Conservation (phyloP, 2,329 filamentous ascomycete species). For the Monilinia laxa region DNA sequence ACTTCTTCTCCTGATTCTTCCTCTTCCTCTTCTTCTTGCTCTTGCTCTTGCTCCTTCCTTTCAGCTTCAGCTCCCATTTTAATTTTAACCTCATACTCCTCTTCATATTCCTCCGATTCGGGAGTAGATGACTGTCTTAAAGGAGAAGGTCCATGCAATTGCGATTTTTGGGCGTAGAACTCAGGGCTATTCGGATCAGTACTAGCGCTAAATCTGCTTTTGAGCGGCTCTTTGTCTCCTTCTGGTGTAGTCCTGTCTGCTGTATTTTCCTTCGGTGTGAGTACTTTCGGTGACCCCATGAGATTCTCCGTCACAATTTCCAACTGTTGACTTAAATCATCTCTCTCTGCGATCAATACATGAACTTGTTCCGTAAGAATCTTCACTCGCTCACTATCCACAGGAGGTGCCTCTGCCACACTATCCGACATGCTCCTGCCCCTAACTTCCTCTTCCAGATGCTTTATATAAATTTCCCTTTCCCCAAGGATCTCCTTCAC, state of each 20-base stretch:
- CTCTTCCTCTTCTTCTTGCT: neutral
- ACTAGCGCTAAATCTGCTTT: neutral
- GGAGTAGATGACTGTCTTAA: slow-evolving; percentile 1
- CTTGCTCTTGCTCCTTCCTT: neutral
- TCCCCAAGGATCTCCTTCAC: neutral
- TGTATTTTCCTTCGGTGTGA: neutral
- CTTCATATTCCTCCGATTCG: neutral
- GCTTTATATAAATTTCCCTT: neutral
- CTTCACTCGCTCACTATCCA: no score
- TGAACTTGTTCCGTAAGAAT: neutral
- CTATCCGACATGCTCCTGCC: neutral
- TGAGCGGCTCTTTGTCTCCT: neutral
- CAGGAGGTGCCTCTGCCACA: neutral
- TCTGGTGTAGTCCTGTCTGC: neutral
- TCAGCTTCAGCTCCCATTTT: neutral
- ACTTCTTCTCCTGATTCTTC: neutral
- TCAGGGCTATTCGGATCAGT: neutral
- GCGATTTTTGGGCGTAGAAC: neutral
- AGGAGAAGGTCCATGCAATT: slow-evolving; percentile 7
- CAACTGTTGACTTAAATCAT: slow-evolving; percentile 8
- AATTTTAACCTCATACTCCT: neutral
- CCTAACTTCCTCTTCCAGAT: neutral
- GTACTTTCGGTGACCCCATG: neutral
- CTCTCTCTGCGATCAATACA: neutral
- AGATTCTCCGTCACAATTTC: slow-evolving; percentile 15